Evolutionary conservation across 768 basidiomycete genomes (phyloP).

Genomic region (Leccinum arenicola): DNA sequence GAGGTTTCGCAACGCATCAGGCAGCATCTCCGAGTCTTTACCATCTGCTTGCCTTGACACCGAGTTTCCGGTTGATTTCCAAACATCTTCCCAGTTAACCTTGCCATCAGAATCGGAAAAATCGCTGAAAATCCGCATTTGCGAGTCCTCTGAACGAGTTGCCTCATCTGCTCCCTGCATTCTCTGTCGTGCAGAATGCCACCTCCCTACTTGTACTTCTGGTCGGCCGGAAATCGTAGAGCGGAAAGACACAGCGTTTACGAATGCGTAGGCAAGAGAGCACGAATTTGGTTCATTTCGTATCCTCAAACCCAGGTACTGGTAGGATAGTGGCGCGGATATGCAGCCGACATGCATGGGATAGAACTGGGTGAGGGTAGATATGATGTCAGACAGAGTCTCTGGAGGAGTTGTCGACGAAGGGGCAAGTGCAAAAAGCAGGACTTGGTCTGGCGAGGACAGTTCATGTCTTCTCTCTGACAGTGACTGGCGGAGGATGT

Average conservation of each 20-base stretch:
- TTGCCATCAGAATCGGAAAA: slow-evolving; percentile 3
- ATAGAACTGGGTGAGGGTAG: slow-evolving; percentile 39
- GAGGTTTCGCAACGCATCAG: slow-evolving; percentile 36
- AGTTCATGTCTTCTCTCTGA: not conserved
- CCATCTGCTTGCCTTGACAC: not conserved
- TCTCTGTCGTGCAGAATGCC: slow-evolving; percentile 54
- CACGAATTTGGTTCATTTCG: slow-evolving; percentile 41
- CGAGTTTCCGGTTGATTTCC: slow-evolving; percentile 34
- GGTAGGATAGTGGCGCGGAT: slow-evolving; percentile 45
- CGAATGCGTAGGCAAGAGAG: slow-evolving; percentile 54
- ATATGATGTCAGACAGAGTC: slow-evolving; percentile 37
- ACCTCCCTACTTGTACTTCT: slow-evolving; percentile 66
- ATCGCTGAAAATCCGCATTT: slow-evolving; percentile 3
- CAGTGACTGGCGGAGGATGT: slow-evolving; percentile 6
- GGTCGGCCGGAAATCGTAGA: slow-evolving; percentile 59
- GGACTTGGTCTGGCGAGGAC: not conserved
- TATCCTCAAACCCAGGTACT: slow-evolving; percentile 1
- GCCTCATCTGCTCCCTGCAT: not conserved
- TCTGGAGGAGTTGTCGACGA: slow-evolving; percentile 21
- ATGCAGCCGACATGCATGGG: slow-evolving; percentile 58
- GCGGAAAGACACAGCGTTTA: slow-evolving; percentile 48
- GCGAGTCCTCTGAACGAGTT: not conserved
- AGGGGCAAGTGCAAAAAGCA: slow-evolving; percentile 29
- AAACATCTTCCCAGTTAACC: slow-evolving; percentile 52
- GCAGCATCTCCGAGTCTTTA: slow-evolving; percentile 25